Base-by-base conservation (phyloP, 148 eudicot genomes). In the Limonium bicolor region DNA sequence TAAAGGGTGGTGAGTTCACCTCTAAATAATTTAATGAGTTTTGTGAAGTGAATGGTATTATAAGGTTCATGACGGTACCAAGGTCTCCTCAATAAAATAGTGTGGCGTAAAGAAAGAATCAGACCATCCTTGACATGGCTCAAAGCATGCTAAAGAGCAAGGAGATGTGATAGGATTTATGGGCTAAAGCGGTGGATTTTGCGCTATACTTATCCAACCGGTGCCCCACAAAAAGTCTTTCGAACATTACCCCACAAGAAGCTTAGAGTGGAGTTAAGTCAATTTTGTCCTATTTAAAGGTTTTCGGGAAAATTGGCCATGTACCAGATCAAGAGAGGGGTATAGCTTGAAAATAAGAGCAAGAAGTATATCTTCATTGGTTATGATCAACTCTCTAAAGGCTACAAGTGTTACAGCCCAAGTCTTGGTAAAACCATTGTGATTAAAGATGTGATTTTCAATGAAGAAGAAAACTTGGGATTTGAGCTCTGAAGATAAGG, bases 1-100 rank as follows among this genome's bases (percentile, higher is more conserved):
- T 36, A 5, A 37, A 1, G 39, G 59, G 41, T 7, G 41, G 50
- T 10, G 37, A 44, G 20, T 43, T 34, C 9, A 44, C 32, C 2
- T 43, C 47, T 13, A 14, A 48, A 22, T 29, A 29, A 15, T 48
- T 56, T 32, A 29, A 47, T 1, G 33, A 28, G 9, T 47, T 17
- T 38, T 48, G 39, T 17, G 19, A 48, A 7, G 6, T 7, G 2
- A 8, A 48, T n/a, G 54, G 61, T 14, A 48, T 38, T 4, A 5
- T 4, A 3, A 18, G 5, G 16, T 8, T 7, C 7, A n/a, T 55
- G 3, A 54, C 16, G 11, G 24, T 30, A 6, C 10, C 36, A 1
- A 27, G 19, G 4, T 20, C 49, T 18, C 49, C 40, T 16, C 39
- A 53, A 41, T 48, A 53, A 30, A 53, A 53, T 53, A 22, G 40